Evolutionary conservation across 495 filamentous ascomycete species (phyloP).

Genomic region (Bathelium albidoporum): DNA sequence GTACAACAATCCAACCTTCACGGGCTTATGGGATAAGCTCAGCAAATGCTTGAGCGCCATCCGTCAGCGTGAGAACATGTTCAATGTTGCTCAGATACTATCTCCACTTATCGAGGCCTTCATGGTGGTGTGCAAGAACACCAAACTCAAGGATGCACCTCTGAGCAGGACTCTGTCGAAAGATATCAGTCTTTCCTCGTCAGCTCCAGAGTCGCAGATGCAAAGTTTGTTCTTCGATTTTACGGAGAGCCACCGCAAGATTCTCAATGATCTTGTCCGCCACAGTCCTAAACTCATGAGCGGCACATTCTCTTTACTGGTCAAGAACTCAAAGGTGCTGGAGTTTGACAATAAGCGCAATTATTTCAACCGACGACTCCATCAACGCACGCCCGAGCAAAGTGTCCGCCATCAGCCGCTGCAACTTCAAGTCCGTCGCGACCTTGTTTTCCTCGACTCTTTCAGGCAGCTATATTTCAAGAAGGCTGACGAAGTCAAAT

Average conservation of each 20-base stretch:
- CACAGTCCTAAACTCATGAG: constrained; percentile 98
- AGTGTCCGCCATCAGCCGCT: constrained; percentile 62
- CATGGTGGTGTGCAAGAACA: constrained; percentile 99
- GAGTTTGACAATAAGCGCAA: constrained; percentile 99
- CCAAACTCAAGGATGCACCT: constrained; percentile 60
- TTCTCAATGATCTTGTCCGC: constrained; percentile 94
- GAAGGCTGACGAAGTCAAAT: constrained; percentile 89
- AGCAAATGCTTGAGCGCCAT: constrained; percentile 84
- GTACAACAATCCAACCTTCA: constrained; percentile 85
- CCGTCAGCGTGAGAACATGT: constrained; percentile 81
- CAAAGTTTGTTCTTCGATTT: constrained; percentile 95
- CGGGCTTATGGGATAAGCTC: constrained; percentile 83
- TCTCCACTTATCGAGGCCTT: constrained; percentile 87
- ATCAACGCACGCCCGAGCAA: constrained; percentile 54
- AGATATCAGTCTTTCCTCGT: constrained; percentile 63
- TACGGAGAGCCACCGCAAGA: constrained; percentile 95
- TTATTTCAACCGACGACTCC: constrained; percentile 91
- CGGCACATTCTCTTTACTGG: constrained; percentile 85
- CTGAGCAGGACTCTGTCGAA: constrained; percentile 43
- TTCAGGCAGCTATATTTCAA: constrained; percentile 97
- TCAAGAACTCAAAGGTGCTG: constrained; percentile 97
- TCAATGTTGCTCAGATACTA: constrained; percentile 92
- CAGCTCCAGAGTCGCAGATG: constrained; percentile 71
- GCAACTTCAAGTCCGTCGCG: constrained; percentile 81
- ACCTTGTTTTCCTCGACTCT: constrained; percentile 96